Percentiles rank a stretch among this genome's conserved stretches.
These are phyloP conservation scores for Fusarium sp. DNA, from an alignment of 2,329 filamentous ascomycete species.

Conservation along the genomic window DNA sequence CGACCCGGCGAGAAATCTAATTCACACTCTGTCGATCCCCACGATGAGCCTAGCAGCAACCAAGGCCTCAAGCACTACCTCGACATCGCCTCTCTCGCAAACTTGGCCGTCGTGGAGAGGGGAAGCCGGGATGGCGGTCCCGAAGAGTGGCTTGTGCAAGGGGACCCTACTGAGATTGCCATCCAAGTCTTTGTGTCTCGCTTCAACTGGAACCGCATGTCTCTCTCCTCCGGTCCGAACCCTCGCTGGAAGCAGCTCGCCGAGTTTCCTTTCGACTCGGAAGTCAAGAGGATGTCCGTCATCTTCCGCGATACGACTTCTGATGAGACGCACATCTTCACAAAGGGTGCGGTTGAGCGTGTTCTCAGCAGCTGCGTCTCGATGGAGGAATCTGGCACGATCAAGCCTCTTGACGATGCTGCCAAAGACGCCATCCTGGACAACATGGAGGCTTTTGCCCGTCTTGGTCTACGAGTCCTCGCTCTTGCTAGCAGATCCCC, in stretches of 20 bases:
- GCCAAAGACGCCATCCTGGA: constrained; percentile 63
- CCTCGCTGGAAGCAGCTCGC: constrained; percentile 66
- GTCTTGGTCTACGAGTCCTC: constrained; percentile 71
- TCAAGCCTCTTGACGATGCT: constrained; percentile 46
- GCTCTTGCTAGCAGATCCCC: constrained; percentile 58
- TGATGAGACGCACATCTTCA: constrained; percentile 60
- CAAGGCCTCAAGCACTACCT: constrained; percentile 63
- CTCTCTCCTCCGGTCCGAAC: constrained; percentile 58
- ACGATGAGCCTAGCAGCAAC: constrained; percentile 54
- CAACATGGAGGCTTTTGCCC: constrained; percentile 73
- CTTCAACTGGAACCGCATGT: constrained; percentile 68
- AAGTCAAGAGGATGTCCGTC: constrained; percentile 80
- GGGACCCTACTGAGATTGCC: constrained; percentile 73
- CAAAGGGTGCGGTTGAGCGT: constrained; percentile 73
- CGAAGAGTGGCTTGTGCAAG: constrained; percentile 68
- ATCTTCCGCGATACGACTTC: constrained; percentile 61
- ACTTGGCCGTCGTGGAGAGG: constrained; percentile 64
- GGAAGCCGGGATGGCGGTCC: constrained; percentile 55
- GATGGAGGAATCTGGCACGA: constrained; percentile 53
- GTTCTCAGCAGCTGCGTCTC: constrained; percentile 67
- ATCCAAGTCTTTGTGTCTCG: constrained; percentile 77
- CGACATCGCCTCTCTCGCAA: constrained; percentile 70
- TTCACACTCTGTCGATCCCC: constrained; percentile 40
- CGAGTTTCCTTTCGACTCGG: constrained; percentile 78
- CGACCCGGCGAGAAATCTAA: constrained; percentile 35